Evolutionary conservation across 2,329 filamentous ascomycete species (phyloP), one percentile per base, ranked within the genome.

Genomic region (Epichloe amarillans): DNA sequence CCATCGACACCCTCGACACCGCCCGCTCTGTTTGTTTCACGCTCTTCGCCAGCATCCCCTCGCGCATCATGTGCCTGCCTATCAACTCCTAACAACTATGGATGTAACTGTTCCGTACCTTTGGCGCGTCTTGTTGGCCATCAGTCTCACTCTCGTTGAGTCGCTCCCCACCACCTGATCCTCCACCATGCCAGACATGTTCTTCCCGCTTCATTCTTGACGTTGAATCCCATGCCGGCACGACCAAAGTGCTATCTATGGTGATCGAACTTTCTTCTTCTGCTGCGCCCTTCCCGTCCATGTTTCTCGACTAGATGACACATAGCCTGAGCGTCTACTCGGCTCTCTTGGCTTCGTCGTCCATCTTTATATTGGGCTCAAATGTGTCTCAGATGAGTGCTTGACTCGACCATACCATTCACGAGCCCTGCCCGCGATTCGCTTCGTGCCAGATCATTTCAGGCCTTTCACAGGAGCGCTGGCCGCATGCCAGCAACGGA

Each of bases 381-480:
- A 57, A 50, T 49, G 50, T 50, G 56, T 58, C 59, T 58, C 59
- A 56, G 55, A 56, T 56, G 43, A 55, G 52, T 53, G 47, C 53
- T 56, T 49, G 45, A 55, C 53, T 43, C 50, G 52, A 30, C 30
- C 55, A 50, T 39, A 53, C 50, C 55, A 50, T 39, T 49, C 54
- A 50, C 46, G 47, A 46, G 39, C 37, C 42, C 38, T 48, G 49
- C 37, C 42, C 41, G 48, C 47, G 41, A 47, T 43, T 52, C 38
- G 46, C 46, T 46, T 52, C 49, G 47, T 53, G 49, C 52, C 49
- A 55, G 49, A 47, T 19, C 46, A 37, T 53, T 49, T 52, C 47
- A 36, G 42, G 40, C 39, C 46, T 15, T 44, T 48, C 35, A 48
- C 39, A 38, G 36, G 33, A 36, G 3, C 40, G 36, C n/a, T 19